phyloP scores from a whole-genome alignment of 2,329 filamentous ascomycete species.

The Xylaria sp. region DNA sequence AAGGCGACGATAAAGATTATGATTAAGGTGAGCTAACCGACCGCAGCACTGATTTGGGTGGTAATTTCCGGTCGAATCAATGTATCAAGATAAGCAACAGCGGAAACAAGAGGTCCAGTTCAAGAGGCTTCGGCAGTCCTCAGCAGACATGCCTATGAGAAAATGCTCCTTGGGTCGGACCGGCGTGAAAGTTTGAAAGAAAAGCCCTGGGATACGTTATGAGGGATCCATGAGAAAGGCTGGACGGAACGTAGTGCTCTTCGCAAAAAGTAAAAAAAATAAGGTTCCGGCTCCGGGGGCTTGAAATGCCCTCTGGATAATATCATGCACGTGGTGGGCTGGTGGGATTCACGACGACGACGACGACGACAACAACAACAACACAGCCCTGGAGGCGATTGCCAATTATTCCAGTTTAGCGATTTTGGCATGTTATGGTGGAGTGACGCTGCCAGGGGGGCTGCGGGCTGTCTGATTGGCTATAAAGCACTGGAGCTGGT shows the following conservation, averaged over 20 bases:
- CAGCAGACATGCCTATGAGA: constrained; percentile 27
- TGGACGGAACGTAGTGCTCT: constrained; percentile 20
- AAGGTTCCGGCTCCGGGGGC: constrained; percentile 32
- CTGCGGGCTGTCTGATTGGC: constrained; percentile 44
- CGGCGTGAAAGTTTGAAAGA: constrained; percentile 21
- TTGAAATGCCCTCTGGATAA: constrained; percentile 29
- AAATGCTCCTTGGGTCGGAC: constrained; percentile 9
- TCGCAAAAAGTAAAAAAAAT: too few species aligned
- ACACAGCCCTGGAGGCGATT: constrained; percentile 25
- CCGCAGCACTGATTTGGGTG: constrained; percentile 12
- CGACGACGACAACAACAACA: constrained; percentile 29
- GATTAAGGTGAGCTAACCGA: constrained; percentile 20
- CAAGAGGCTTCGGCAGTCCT: constrained; percentile 12
- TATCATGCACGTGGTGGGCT: constrained; percentile 33
- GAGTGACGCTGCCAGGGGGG: constrained; percentile 36
- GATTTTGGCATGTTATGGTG: constrained; percentile 50
- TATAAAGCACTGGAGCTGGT: constrained; percentile 33
- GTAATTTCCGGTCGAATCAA: neutral
- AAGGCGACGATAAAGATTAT: constrained; percentile 17
- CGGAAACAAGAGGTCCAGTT: constrained; percentile 9
- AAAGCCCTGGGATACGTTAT: constrained; percentile 20
- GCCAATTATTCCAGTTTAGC: constrained; percentile 32
- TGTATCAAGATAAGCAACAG: constrained; percentile 3
- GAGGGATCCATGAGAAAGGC: constrained; percentile 24
- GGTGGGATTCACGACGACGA: constrained; percentile 29